Evolutionary conservation across 345 rosid genomes (phyloP).

Genomic region (Cardamine occulta): DNA sequence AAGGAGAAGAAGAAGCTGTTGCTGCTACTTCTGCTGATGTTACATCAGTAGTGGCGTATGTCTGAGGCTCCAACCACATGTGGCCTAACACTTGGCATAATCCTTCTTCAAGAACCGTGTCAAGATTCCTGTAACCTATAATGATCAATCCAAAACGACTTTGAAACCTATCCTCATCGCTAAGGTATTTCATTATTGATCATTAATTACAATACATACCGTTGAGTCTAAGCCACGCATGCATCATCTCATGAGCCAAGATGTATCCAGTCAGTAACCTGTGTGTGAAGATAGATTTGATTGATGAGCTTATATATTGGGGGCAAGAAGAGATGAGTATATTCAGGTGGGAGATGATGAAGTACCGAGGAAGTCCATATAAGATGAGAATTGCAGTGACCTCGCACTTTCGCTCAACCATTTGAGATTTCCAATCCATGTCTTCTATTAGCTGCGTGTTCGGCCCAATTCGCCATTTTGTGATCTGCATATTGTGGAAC

Average conservation of each 20-base stretch:
- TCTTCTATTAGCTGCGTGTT: conserved; percentile 50
- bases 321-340: not conserved
- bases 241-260: conserved; percentile 98
- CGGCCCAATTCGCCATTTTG: conserved; percentile 56
- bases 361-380: conserved; percentile 89
- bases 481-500: conserved; percentile 24
- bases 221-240: conserved; percentile 90
- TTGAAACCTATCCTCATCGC: not conserved
- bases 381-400: conserved; percentile 92
- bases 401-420: conserved; percentile 70
- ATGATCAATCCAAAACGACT: not conserved
- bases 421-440: conserved; percentile 59
- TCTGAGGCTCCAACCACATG: conserved; percentile 85
- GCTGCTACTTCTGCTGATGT: not conserved
- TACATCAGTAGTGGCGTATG: conserved; percentile 52
- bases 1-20: conserved; percentile 39
- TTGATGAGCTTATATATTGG: not conserved
- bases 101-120: conserved; percentile 85
- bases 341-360: not conserved
- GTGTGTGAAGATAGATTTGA: conserved; percentile 14
- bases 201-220: conserved; percentile 46
- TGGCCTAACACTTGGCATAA: conserved; percentile 84
- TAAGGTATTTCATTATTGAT: not conserved
- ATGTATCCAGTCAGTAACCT: conserved; percentile 86
- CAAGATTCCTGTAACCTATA: conserved; percentile 42